phyloP scores from a whole-genome alignment of 1,139 yeast species.

The Candida dubliniensis region DNA sequence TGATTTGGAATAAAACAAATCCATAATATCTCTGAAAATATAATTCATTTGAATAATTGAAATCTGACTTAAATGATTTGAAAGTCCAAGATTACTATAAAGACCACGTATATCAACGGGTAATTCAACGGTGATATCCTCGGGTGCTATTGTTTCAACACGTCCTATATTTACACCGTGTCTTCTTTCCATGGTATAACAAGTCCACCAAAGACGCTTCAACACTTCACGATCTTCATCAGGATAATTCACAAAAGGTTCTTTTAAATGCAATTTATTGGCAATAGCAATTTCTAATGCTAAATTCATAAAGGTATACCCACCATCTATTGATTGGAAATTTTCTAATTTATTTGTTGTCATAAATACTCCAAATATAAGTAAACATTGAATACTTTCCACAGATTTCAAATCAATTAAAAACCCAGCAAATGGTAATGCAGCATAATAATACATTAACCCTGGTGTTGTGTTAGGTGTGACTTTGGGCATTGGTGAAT shows the following conservation, averaged over 20 bases:
- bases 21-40: conserved; percentile 17
- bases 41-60: conserved; percentile 16
- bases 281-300: conserved; percentile 20
- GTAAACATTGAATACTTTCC: conserved; percentile 17
- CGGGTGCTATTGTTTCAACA: conserved; percentile 14
- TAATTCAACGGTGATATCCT: conserved; percentile 16
- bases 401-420: conserved; percentile 17
- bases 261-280: conserved; percentile 16
- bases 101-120: conserved; percentile 15
- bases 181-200: conserved; percentile 20
- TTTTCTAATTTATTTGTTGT: conserved; percentile 19
- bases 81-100: conserved; percentile 15
- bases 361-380: conserved; percentile 19
- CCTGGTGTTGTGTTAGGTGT: conserved; percentile 21
- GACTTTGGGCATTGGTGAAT: conserved; percentile 32
- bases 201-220: conserved; percentile 21
- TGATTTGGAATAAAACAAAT: conserved; percentile 10
- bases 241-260: conserved; percentile 9
- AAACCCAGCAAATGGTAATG: conserved; percentile 20
- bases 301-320: conserved; percentile 17
- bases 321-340: conserved; percentile 18
- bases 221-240: conserved; percentile 14
- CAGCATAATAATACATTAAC: conserved; percentile 16
- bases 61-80: conserved; percentile 17
- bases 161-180: conserved; percentile 19